Base-by-base conservation (phyloP, 2,329 filamentous ascomycete species). In the Xylariaceae sp. region DNA sequence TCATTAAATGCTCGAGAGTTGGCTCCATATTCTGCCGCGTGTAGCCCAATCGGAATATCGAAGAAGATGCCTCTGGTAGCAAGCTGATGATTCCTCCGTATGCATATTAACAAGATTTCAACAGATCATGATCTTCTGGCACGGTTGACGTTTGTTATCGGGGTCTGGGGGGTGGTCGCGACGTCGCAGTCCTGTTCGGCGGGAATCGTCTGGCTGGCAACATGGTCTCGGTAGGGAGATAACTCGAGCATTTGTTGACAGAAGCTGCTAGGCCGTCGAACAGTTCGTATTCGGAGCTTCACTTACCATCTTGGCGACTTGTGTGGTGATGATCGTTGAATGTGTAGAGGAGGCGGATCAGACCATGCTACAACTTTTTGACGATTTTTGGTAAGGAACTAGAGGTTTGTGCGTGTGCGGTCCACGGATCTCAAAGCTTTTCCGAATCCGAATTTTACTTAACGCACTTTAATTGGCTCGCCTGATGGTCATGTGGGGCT, bases 251-350 rank as follows among this genome's bases (percentile, higher is more conserved):
- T 60, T 60, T 58, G 55, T 44, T 60, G 30, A 24, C 40, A 15
- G 42, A 32, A 54, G 47, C 42, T 36, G 18, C 37, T 40, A 58
- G 21, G 45, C 45, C 32, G 40, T 58, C 39, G 48, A 27, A 35
- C 36, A 26, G 39, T 27, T 39, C 24, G 20, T 24, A 45, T 43
- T 13, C 26, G 32, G 24, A n/a, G 23, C 32, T 55, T 37, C 27
- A 60, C 58, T 60, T 46, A 60, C 58, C 58, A 60, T 60, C 48
- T 29, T 60, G 58, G 41, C 55, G 58, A 49, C 32, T 53, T 50
- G 51, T 60, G 55, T 60, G 56, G 49, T 59, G 35, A 37, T 18
- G 58, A 53, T 55, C 49, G 55, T 50, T 51, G 55, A 58, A n/a
- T n/a, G n/a, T 55, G 58, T 36, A 55, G 50, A 58, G 55, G 55